Evolutionary conservation across 2,329 filamentous ascomycete genomes (phyloP).

Genomic region (Aspergillus sp.): DNA sequence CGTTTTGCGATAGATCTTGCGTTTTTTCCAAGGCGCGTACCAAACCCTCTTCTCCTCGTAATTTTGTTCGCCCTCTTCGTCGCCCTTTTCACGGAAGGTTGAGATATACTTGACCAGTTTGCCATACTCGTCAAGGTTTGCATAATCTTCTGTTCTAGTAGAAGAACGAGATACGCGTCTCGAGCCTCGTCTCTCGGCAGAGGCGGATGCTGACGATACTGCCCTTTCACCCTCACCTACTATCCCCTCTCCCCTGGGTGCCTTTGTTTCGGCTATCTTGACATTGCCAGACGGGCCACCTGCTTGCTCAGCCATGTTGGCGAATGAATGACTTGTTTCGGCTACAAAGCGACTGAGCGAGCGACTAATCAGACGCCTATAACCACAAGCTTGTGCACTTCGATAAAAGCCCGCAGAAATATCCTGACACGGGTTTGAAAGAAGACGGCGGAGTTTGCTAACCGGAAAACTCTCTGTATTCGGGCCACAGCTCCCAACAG

Average conservation of each 20-base stretch:
- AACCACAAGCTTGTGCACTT: not conserved
- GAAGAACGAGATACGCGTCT: conserved; percentile 38
- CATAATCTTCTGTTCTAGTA: conserved; percentile 29
- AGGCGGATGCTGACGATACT: conserved; percentile 23
- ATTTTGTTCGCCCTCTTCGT: conserved; percentile 42
- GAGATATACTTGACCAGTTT: conserved; percentile 68
- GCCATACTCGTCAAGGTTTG: conserved; percentile 60
- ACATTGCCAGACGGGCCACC: conserved; percentile 16
- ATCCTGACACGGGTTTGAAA: not conserved
- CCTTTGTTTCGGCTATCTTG: conserved; percentile 13
- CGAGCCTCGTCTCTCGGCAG: conserved; percentile 15
- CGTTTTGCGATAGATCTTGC: conserved; percentile 28
- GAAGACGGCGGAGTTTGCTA: not conserved
- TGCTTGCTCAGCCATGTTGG: conserved; percentile 24
- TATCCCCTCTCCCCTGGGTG: not conserved
- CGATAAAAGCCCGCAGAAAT: not conserved
- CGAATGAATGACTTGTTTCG: conserved; percentile 4
- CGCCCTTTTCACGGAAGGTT: conserved; percentile 59
- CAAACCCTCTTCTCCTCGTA: conserved; percentile 54
- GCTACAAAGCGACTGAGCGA: not conserved
- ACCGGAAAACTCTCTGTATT: not conserved
- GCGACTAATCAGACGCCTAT: not conserved
- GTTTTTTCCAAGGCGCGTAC: conserved; percentile 59
- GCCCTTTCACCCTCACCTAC: not conserved
- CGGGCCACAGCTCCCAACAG: not conserved